These are phyloP conservation scores for Neurospora pannonica DNA, from an alignment of 495 filamentous ascomycete species.

Conservation along the genomic window DNA sequence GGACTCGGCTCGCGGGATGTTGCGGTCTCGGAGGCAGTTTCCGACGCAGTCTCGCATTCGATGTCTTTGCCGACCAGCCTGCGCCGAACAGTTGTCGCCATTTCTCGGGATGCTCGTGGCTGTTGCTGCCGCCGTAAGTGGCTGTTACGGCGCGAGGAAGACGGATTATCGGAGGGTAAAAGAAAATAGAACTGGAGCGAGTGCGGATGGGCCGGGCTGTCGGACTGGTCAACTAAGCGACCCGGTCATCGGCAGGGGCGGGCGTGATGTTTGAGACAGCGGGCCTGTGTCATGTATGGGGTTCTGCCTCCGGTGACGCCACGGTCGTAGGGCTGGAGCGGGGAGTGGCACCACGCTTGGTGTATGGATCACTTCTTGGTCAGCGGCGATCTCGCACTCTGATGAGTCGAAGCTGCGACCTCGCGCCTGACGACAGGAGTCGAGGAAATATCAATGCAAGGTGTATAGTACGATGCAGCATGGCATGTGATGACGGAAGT, in stretches of 20 bases:
- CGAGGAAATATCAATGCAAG: neutral
- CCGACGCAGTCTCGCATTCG: slow-evolving; percentile 7
- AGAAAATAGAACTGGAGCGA: neutral
- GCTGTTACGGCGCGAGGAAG: neutral
- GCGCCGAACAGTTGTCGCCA: slow-evolving; percentile 42
- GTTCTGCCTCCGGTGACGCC: neutral
- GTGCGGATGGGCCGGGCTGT: neutral
- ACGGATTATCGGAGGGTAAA: neutral
- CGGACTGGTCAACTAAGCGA: neutral
- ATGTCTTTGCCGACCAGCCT: slow-evolving; percentile 24
- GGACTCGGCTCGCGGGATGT: slow-evolving; percentile 35
- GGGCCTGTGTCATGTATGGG: neutral
- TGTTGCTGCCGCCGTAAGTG: neutral
- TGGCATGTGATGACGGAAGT: neutral
- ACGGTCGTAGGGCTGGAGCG: neutral
- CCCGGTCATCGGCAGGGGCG: neutral
- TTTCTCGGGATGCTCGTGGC: slow-evolving; percentile 3
- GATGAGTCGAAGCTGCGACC: neutral
- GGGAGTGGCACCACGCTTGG: neutral
- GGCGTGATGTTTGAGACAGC: neutral
- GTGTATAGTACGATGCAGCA: neutral
- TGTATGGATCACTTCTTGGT: neutral
- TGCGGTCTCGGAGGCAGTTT: slow-evolving; percentile 23
- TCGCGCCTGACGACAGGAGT: neutral
- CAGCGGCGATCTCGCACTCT: neutral